Conservation (phyloP, 2,329 filamentous ascomycete genomes). For the Pseudocercospora fuligena region DNA sequence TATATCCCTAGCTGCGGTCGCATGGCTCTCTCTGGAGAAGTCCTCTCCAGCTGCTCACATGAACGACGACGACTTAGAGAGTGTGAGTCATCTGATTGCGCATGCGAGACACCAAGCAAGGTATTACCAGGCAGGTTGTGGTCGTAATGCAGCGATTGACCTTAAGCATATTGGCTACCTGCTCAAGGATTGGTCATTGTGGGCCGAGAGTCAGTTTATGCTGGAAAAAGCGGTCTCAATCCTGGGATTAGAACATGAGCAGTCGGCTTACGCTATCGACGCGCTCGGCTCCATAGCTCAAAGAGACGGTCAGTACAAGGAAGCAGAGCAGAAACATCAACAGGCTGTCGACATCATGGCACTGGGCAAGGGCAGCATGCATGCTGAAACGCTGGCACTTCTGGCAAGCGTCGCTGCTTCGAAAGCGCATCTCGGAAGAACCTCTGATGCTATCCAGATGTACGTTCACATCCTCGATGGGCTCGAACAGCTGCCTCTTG, state of each 20-base stretch:
- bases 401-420: neutral
- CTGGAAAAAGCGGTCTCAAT: neutral
- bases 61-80: neutral
- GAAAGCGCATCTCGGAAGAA: neutral
- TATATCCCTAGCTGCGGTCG: neutral
- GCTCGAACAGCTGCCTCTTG: neutral
- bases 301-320: neutral
- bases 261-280: neutral
- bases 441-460: neutral
- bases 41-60: neutral
- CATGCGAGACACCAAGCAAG: neutral
- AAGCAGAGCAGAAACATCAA: slow-evolving; percentile 1
- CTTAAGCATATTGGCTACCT: neutral
- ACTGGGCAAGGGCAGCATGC: neutral
- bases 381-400: neutral
- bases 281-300: neutral
- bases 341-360: neutral
- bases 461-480: neutral
- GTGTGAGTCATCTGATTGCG: neutral
- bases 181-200: neutral
- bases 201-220: neutral
- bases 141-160: neutral
- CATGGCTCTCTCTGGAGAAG: neutral
- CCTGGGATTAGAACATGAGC: neutral
- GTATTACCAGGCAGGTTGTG: neutral